A percentile compares a stretch with the other conserved stretches of the same genome.
These are phyloP conservation scores for Olyra latifolia DNA, from an alignment of 176 grass and related monocot species.

Conservation along the genomic window DNA sequence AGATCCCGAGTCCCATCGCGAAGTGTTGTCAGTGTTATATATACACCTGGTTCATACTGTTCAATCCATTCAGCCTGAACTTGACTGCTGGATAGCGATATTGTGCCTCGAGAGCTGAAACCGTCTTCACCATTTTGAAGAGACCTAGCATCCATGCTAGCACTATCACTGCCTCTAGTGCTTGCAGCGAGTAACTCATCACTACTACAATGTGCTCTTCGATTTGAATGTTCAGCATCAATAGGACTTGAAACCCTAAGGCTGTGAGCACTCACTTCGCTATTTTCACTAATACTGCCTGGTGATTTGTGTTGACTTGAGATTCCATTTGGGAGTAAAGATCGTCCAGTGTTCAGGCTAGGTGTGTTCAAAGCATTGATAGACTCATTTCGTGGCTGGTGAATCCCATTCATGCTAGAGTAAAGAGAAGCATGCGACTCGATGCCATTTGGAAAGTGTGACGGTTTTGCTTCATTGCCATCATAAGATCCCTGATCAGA, in stretches of 20 bases:
- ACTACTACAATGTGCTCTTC: slow-evolving; percentile 39
- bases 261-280: slow-evolving; percentile 47
- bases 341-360: slow-evolving; percentile 24
- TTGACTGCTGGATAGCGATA: slow-evolving; percentile 49
- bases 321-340: slow-evolving; percentile 45
- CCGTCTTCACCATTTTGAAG: slow-evolving; percentile 60
- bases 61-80: slow-evolving; percentile 92
- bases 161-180: slow-evolving; percentile 45
- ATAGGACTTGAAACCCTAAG: slow-evolving; percentile 40
- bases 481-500: slow-evolving; percentile 57
- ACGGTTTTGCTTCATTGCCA: slow-evolving; percentile 47
- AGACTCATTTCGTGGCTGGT: slow-evolving; percentile 56
- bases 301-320: slow-evolving; percentile 50
- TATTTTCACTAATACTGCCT: slow-evolving; percentile 46
- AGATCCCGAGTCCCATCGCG: slow-evolving; percentile 80
- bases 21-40: slow-evolving; percentile 83
- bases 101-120: slow-evolving; percentile 50
- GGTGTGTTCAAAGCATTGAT: slow-evolving; percentile 28
- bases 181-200: slow-evolving; percentile 43
- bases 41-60: slow-evolving; percentile 89
- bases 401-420: slow-evolving; percentile 53
- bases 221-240: slow-evolving; percentile 33
- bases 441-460: slow-evolving; percentile 44
- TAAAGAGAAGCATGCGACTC: slow-evolving; percentile 44
- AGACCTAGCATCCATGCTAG: slow-evolving; percentile 49